Evolutionary conservation across 371 early-diverging fungal species (phyloP), one percentile per base, ranked within the genome.

Genomic region (Mucor indicus): DNA sequence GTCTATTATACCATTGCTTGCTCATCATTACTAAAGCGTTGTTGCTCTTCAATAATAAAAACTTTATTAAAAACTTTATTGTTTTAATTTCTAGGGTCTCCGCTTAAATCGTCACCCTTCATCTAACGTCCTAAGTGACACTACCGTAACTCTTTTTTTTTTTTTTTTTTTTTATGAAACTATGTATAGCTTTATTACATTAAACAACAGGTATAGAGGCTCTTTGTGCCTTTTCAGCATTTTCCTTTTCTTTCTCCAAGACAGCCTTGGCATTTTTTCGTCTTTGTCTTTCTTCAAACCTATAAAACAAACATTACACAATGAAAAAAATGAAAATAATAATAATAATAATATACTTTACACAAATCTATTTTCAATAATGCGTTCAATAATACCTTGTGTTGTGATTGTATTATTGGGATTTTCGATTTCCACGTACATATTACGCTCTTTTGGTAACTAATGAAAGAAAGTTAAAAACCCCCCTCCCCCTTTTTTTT

Each of bases 381-480:
- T 93, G 39, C 96, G 85, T 44, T 83, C 75, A 58, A 96, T 89
- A 49, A 96, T 92, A 6, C 80, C 75, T 30, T 86, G 80, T 15
- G 95, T 93, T 15, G 93, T 90, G 45, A 93, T 74, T 38, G 84
- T 77, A 42, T 81, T 75, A 33, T 79, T 72, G 15, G 86, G 84
- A 41, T 90, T 85, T 23, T 85, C 83, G 37, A 93, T 82, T 62
- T 87, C 86, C 25, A 60, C 60, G 61, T 87, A 92, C 48, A 93
- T 85, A 27, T 79, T 84, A 17, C 78, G 69, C 42, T 77, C 44
- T 61, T 86, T 91, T 50, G 91, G 85, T 40, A 91, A 60, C 74
- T 74, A 59, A 25, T 13, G 13, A 38, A 21, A 7, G 27, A 12
- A 21, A 5, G 4, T 38, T 12, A 53, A 41, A 39, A 23, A 23